Evolutionary conservation across 495 filamentous ascomycete species (phyloP), one percentile per base, ranked within the genome.

Genomic region (Penicillium salamii): DNA sequence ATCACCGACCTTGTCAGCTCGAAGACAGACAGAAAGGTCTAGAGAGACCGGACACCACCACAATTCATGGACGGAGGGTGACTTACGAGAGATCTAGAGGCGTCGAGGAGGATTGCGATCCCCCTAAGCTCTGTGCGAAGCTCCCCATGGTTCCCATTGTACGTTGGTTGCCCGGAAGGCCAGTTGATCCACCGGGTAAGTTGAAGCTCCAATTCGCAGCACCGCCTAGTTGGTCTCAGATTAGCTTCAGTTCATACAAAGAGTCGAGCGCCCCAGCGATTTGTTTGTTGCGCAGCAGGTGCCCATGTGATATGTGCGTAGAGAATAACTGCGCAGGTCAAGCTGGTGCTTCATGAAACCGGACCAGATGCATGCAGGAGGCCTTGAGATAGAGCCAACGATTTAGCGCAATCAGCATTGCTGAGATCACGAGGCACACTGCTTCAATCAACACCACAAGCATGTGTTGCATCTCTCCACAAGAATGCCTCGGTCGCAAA

Each of bases 31-130:
- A 29, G 28, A 41, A 38, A 35, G 17, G 11, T 15, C 46, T 34
- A 45, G 29, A 44, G 21, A 28, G 14, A 46, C 32, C 17, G 32
- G 43, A 36, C 31, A 46, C 29, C 43, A 46, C 31, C 32, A 21
- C 43, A 46, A 35, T 24, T 32, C 43, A 48, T 43, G 36, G 20
- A 32, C 45, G 17, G 18, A 31, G 31, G 28, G 40, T 44, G 29
- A 89, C 89, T 84, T 81, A 92, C 89, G 87, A 89, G 24, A 86
- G 73, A 67, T 93, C 89, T 52, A 93, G 65, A 32, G 88, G 82
- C 39, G 87, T 84, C 34, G 81, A 74, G 40, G 87, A 74, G 38
- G 87, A 79, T 61, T 93, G 89, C 12, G 87, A 89, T 12, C 81
- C 85, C 50, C 82, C 82, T 56, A 93, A 76, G 59, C 85, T 89